phyloP scores from a whole-genome alignment of 257 asterid species.

The Lavandula angustifolia region DNA sequence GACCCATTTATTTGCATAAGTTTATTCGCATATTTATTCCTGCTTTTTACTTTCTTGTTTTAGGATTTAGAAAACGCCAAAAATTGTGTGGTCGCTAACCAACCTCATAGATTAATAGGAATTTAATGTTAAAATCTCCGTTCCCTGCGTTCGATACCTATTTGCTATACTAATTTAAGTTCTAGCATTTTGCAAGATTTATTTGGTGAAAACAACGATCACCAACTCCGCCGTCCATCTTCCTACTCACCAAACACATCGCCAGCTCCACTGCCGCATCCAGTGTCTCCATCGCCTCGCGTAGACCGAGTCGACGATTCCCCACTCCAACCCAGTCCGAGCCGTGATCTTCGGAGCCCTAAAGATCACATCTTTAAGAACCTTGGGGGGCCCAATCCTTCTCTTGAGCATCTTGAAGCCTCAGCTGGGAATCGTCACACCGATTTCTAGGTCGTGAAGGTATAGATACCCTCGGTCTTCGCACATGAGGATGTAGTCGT shows the following conservation, averaged over 20 bases:
- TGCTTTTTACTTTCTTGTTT: no score
- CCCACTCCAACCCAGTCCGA: conserved; percentile 14
- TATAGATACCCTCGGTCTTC: conserved; percentile 53
- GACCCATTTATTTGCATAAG: no score
- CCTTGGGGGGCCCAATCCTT: conserved; percentile 43
- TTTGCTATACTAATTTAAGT: no score
- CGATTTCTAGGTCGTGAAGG: conserved; percentile 63
- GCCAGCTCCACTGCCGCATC: conserved; percentile 53
- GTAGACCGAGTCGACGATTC: conserved; percentile 57
- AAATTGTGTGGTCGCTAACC: no score
- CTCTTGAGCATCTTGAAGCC: conserved; percentile 42
- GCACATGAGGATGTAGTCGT: conserved; percentile 62
- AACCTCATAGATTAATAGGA: no score
- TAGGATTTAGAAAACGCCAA: no score
- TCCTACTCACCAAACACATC: conserved; percentile 42
- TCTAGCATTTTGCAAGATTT: no score
- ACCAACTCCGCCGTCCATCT: conserved; percentile 47
- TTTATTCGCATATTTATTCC: no score
- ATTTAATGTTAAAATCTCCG: no score
- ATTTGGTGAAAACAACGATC: no score
- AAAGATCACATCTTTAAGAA: conserved; percentile 54
- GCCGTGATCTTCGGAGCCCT: conserved; percentile 47
- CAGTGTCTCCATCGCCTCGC: conserved; percentile 50
- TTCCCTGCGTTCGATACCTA: no score
- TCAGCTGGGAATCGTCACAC: conserved; percentile 46